phyloP scores from a whole-genome alignment of 169 alveolate genomes.

The Perkinsus chesapeaki region DNA sequence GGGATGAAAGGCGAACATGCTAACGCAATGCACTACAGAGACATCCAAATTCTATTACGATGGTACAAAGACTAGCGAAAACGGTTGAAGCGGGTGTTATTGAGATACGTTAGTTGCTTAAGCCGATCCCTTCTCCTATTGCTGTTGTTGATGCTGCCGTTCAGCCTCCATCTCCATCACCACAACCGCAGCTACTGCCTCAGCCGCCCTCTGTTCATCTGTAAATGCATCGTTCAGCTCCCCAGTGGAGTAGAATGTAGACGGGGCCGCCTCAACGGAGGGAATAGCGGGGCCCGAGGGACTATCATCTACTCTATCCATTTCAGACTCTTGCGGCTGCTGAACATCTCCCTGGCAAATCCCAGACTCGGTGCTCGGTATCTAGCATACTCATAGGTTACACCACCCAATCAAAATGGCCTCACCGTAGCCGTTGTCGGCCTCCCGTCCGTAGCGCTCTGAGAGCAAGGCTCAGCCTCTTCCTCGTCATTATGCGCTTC shows the following conservation, averaged over 20 bases:
- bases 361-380: too few species aligned
- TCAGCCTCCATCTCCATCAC: constrained; percentile 1
- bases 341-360: too few species aligned
- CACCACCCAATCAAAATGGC: too few species aligned
- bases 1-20: not conserved
- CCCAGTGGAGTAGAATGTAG: not conserved
- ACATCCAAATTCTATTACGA: not conserved
- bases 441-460: too few species aligned
- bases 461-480: too few species aligned
- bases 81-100: too few species aligned
- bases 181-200: not conserved
- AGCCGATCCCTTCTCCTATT: not conserved
- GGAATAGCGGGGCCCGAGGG: not conserved
- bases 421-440: too few species aligned
- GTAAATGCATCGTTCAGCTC: not conserved
- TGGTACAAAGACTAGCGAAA: not conserved
- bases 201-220: not conserved
- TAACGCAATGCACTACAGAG: not conserved
- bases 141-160: not conserved
- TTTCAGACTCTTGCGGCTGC: too few species aligned
- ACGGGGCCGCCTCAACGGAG: not conserved
- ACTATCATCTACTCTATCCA: too few species aligned
- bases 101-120: not conserved
- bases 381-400: too few species aligned
- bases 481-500: too few species aligned